Evolutionary conservation across 305 asterid species (phyloP).

Genomic region (Euphrasia arctica): DNA sequence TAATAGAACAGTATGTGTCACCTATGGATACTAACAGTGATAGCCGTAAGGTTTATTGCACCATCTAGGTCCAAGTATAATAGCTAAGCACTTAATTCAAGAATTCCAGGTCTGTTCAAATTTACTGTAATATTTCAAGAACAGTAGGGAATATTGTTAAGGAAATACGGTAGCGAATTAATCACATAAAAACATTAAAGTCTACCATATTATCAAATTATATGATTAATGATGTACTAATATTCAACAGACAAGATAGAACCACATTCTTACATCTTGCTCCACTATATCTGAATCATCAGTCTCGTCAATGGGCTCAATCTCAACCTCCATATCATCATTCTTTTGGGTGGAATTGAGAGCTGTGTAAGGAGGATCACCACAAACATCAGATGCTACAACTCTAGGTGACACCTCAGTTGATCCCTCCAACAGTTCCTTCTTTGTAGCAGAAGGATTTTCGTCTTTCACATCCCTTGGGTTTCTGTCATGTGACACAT

Average conservation of each 20-base stretch:
- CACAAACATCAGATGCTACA: slow-evolving; percentile 35
- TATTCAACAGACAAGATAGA: slow-evolving; percentile 22
- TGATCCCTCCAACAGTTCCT: slow-evolving; percentile 31
- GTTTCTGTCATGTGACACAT: slow-evolving; percentile 25
- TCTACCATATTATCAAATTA: slow-evolving; percentile 21
- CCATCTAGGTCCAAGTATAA: slow-evolving; percentile 5
- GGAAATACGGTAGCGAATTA: slow-evolving; percentile 9
- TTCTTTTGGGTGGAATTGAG: slow-evolving; percentile 33
- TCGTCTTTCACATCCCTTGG: slow-evolving; percentile 30
- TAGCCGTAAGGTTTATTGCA: slow-evolving; percentile 9
- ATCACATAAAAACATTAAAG: slow-evolving; percentile 12
- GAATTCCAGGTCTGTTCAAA: slow-evolving; percentile 20
- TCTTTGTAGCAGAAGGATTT: slow-evolving; percentile 30
- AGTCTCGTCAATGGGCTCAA: slow-evolving; percentile 44
- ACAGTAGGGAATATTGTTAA: background rate
- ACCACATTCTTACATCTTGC: slow-evolving; percentile 69
- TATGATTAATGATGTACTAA: slow-evolving; percentile 17
- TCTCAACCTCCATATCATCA: slow-evolving; percentile 46
- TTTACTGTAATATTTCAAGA: slow-evolving; percentile 14
- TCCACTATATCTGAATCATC: slow-evolving; percentile 83
- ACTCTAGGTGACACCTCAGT: slow-evolving; percentile 34
- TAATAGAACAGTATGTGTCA: slow-evolving; percentile 1
- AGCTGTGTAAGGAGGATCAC: slow-evolving; percentile 34
- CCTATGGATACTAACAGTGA: slow-evolving; percentile 4
- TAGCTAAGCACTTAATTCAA: slow-evolving; percentile 15